Evolutionary conservation across 1,284 basidiomycete genomes (phyloP).

Genomic region (Leccinum holopus): DNA sequence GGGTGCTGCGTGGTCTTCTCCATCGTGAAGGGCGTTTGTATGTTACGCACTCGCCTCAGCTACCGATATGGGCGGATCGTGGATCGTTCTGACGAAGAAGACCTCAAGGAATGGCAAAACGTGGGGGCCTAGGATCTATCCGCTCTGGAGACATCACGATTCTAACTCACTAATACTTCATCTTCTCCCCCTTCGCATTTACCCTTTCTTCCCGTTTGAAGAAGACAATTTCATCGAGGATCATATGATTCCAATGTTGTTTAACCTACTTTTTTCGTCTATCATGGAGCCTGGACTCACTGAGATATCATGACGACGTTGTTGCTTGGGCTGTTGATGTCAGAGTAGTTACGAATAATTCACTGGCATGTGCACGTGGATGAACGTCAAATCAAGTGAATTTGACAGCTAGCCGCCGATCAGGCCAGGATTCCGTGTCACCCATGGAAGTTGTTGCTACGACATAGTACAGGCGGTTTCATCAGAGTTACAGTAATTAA

Average conservation of each 20-base stretch:
- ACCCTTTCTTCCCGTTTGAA: neutral
- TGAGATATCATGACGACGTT: neutral
- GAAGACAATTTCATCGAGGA: neutral
- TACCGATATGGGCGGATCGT: constrained; percentile 12
- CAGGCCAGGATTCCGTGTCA: neutral
- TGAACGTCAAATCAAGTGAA: neutral
- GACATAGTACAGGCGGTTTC: no score
- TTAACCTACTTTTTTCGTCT: neutral
- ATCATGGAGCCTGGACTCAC: neutral
- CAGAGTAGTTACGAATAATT: neutral
- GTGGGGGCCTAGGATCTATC: constrained; percentile 18
- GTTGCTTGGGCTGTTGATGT: neutral
- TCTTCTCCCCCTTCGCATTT: neutral
- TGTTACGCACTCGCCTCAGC: constrained; percentile 32
- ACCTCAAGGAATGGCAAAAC: constrained; percentile 30
- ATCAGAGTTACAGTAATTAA: neutral
- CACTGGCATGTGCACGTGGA: neutral
- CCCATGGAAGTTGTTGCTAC: neutral
- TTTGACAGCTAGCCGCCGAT: neutral
- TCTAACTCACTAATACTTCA: neutral
- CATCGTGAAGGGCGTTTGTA: constrained; percentile 38
- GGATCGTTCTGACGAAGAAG: constrained; percentile 2
- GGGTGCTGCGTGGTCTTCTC: constrained; percentile 49
- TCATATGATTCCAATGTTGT: neutral
- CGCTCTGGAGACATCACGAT: constrained; percentile 9